phyloP scores from a whole-genome alignment of 345 rosid genomes.

The Punica granatum region DNA sequence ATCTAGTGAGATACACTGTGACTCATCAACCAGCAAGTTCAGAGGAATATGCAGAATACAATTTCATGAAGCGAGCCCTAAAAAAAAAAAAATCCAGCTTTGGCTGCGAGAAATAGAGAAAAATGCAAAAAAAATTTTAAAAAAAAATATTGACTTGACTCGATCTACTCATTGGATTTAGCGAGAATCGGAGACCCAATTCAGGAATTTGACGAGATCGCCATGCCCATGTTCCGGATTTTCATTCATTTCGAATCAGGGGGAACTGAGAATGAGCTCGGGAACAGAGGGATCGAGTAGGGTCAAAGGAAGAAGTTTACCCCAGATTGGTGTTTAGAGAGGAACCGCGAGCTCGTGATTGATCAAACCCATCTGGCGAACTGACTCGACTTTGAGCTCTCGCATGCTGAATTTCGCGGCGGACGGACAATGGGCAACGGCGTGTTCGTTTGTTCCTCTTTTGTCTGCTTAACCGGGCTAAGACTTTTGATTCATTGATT shows the following conservation, averaged over 20 bases:
- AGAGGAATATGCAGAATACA: not conserved
- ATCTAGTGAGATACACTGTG: not conserved
- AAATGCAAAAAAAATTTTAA: not conserved
- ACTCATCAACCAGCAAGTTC: not conserved
- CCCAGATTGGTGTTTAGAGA: not conserved
- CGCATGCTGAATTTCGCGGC: not conserved
- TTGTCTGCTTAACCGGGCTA: no score
- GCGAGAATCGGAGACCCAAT: not conserved
- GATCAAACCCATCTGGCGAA: slow-evolving; percentile 6
- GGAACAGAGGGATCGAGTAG: not conserved
- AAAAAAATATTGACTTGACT: not conserved
- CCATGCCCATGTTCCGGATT: not conserved
- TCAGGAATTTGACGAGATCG: not conserved
- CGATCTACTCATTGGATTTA: not conserved
- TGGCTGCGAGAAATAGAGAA: not conserved
- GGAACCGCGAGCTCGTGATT: slow-evolving; percentile 7
- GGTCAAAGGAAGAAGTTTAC: not conserved
- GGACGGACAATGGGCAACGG: not conserved
- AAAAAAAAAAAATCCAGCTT: not conserved
- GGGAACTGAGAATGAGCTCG: not conserved
- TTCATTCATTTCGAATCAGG: not conserved
- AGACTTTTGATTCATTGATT: no score
- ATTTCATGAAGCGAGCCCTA: not conserved
- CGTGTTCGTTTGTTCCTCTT: not conserved
- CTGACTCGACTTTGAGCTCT: not conserved